Base-by-base conservation (phyloP, 2,329 filamentous ascomycete species). In the Aspergillus persii region DNA sequence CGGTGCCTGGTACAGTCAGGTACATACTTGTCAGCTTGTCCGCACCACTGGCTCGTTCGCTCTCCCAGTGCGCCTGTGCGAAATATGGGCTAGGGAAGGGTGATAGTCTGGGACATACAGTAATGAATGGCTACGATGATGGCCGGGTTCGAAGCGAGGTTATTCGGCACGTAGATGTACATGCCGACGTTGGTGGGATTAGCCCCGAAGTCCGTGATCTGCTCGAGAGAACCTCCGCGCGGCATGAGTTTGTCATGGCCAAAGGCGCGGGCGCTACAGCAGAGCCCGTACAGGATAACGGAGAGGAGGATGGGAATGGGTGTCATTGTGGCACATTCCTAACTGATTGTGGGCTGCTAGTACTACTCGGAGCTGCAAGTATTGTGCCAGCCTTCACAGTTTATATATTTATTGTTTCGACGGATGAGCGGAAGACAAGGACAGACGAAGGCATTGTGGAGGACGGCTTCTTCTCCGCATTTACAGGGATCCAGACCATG, bases 121-220 rank as follows among this genome's bases (percentile, higher is more conserved):
- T 81, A 85, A 74, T 86, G 81, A 39, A 81, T 79, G 60, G 81
- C 84, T 36, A 86, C 81, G 11, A 86, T 74, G 52, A 86, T 75
- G 2, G 81, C 79, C 0, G 84, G 83, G 5, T 70, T 78, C 1
- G 76, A 53, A 2, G 77, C 74, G 29, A 81, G 75, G 59, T 76
- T 77, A 30, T 74, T 74, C 2, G 78, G 78, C 15, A 80, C 79
- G 57, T 81, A 81, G 58, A 86, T 81, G 74, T 81, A 83, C 71
- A 86, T 84, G 15, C 73, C 73, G 4, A 81, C 81, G 31, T 80
- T 79, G 18, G 77, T 79, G 6, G 80, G 77, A 56, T 83, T 84
- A 8, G 67, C 64, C 11, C 80, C 79, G 53, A 79, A 82, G 62
- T 71, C 66, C 5, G 70, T 71, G 56, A 83, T 76, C 49, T 76